These are phyloP conservation scores for Microsporum ferrugineum DNA, from an alignment of 2,329 filamentous ascomycete species.

Conservation along the genomic window DNA sequence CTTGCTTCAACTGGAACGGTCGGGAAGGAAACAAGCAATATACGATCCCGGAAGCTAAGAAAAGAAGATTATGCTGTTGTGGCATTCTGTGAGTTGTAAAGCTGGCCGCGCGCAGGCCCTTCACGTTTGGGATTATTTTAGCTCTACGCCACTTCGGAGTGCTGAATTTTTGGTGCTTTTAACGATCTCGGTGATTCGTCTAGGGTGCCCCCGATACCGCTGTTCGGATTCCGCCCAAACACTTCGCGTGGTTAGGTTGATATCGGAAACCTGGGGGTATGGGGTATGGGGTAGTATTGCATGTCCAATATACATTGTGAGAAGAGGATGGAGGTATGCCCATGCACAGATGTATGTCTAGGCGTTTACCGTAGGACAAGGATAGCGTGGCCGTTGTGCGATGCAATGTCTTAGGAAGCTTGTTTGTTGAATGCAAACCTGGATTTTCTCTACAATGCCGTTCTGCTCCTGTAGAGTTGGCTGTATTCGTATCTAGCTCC, in stretches of 20 bases:
- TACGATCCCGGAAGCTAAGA: not conserved
- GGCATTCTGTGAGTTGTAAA: slow-evolving; percentile 3
- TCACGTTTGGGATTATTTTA: not conserved
- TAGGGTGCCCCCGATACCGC: not conserved
- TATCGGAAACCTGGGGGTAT: not conserved
- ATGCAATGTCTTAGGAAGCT: not conserved
- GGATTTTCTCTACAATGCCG: not conserved
- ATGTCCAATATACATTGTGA: not conserved
- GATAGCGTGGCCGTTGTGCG: not conserved
- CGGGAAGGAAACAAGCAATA: not conserved
- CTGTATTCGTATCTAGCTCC: not conserved
- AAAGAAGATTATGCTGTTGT: not conserved
- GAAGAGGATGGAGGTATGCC: not conserved
- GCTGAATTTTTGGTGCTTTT: not conserved
- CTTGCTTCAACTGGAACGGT: not conserved
- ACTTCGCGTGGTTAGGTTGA: not conserved
- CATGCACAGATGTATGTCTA: not conserved
- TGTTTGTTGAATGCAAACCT: not conserved
- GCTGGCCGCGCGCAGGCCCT: not conserved
- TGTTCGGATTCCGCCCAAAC: not conserved
- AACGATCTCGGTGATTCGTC: not conserved
- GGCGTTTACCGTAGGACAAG: not conserved
- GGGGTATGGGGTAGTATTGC: not conserved
- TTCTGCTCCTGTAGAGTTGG: not conserved
- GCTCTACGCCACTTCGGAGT: not conserved